Evolutionary conservation across 148 eudicot genomes (phyloP).

Genomic region (Tetragonia tetragonoides): DNA sequence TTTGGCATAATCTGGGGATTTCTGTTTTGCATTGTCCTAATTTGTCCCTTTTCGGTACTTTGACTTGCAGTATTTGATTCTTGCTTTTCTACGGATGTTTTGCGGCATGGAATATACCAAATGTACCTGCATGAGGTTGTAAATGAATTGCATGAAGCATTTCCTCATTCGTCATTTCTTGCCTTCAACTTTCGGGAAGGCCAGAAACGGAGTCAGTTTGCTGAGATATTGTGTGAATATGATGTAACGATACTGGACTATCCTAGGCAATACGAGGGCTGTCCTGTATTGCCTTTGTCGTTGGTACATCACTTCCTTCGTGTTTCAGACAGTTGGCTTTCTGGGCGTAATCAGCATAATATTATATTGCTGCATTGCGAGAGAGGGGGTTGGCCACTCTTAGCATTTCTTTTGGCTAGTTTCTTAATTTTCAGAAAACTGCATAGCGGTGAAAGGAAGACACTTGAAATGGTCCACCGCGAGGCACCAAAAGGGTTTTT

Average conservation of each 20-base stretch:
- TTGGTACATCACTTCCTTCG: constrained; percentile 91
- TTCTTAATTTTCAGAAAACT: constrained; percentile 79
- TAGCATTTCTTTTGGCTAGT: constrained; percentile 85
- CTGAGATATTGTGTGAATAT: constrained; percentile 80
- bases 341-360: constrained; percentile 70
- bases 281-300: constrained; percentile 89
- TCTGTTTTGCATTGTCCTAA: constrained; percentile 12
- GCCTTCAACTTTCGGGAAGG: constrained; percentile 98
- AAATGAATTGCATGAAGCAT: constrained; percentile 77
- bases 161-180: constrained; percentile 88
- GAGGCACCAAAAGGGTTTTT: constrained; percentile 95
- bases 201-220: constrained; percentile 88
- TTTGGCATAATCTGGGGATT: neutral
- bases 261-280: constrained; percentile 97
- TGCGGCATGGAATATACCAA: constrained; percentile 86
- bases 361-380: constrained; percentile 94
- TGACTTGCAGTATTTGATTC: constrained; percentile 91
- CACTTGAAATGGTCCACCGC: constrained; percentile 91
- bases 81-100: constrained; percentile 92
- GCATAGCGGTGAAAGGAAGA: constrained; percentile 74
- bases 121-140: constrained; percentile 85
- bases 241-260: constrained; percentile 94
- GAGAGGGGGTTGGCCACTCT: constrained; percentile 98
- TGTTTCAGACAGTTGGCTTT: constrained; percentile 89
- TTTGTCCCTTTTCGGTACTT: constrained; percentile 10